phyloP scores from a whole-genome alignment of 805 yeast genomes.

The Kazachstania kunashirensis region DNA sequence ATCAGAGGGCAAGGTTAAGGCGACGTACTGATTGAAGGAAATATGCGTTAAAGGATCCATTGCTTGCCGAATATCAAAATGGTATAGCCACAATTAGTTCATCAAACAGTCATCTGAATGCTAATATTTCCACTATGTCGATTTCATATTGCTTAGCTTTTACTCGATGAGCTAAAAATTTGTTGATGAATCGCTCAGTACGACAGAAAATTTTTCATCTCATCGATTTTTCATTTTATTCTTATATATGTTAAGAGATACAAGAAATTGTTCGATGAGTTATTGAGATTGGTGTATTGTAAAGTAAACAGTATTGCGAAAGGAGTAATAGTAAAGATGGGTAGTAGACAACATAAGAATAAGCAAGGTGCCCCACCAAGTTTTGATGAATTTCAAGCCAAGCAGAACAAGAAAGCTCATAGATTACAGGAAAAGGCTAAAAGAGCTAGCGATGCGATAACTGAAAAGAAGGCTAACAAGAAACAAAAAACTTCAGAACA shows the following conservation, averaged over 20 bases:
- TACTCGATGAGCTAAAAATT: slow-evolving; percentile 4
- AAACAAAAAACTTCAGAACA: slow-evolving; percentile 6
- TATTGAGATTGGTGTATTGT: no score
- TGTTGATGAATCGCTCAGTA: slow-evolving; percentile 1
- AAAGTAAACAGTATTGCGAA: no score
- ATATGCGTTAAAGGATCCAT: slow-evolving; percentile 26
- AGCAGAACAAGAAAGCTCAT: slow-evolving; percentile 32
- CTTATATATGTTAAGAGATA: no score
- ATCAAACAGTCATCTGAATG: no score
- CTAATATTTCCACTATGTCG: no score
- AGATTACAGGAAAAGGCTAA: slow-evolving; percentile 28
- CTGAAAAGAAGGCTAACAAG: slow-evolving; percentile 10
- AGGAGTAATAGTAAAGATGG: no score
- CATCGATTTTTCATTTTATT: slow-evolving; percentile 7
- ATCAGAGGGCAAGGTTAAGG: slow-evolving; percentile 74
- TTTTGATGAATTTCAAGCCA: slow-evolving; percentile 68
- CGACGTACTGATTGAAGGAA: slow-evolving; percentile 32
- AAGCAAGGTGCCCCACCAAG: slow-evolving; percentile 92
- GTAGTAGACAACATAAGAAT: slow-evolving; percentile 78
- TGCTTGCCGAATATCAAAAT: no score
- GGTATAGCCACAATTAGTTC: no score
- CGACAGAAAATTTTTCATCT: slow-evolving; percentile 12
- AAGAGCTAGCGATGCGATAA: slow-evolving; percentile 9
- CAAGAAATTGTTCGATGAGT: no score
- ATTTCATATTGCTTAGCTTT: no score